These are phyloP conservation scores for Zygotorulaspora florentina DNA, from an alignment of 805 yeast species.

Conservation along the genomic window DNA sequence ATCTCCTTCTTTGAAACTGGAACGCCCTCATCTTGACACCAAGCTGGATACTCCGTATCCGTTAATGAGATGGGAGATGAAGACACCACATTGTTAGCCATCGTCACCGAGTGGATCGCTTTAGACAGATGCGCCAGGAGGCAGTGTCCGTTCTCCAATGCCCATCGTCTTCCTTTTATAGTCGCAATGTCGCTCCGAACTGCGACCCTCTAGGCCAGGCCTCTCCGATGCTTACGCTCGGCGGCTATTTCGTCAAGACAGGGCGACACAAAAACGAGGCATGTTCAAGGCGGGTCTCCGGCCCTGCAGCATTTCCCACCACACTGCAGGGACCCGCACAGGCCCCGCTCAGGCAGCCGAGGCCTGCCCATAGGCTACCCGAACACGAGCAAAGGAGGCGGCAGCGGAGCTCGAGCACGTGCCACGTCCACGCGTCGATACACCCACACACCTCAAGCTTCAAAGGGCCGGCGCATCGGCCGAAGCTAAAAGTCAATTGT, in stretches of 20 bases:
- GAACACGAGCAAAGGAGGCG: too few relatives aligned
- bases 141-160: too few relatives aligned
- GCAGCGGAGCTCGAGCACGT: background rate
- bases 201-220: too few relatives aligned
- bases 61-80: conserved; percentile 19
- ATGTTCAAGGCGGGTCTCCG: too few relatives aligned
- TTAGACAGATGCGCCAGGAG: too few relatives aligned
- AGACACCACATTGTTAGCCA: background rate
- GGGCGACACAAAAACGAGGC: too few relatives aligned
- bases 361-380: too few relatives aligned
- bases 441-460: background rate
- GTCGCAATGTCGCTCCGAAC: background rate
- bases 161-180: background rate
- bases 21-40: conserved; percentile 46
- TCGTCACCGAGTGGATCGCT: background rate
- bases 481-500: background rate
- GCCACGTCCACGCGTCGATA: background rate
- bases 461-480: background rate
- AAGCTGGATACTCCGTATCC: conserved; percentile 33
- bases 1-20: conserved; percentile 71
- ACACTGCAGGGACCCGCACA: background rate
- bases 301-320: background rate
- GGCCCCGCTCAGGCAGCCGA: background rate
- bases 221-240: background rate
- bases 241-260: background rate